Base-by-base conservation (phyloP, 176 grass and related monocot species). In the Phyllostachys edulis region DNA sequence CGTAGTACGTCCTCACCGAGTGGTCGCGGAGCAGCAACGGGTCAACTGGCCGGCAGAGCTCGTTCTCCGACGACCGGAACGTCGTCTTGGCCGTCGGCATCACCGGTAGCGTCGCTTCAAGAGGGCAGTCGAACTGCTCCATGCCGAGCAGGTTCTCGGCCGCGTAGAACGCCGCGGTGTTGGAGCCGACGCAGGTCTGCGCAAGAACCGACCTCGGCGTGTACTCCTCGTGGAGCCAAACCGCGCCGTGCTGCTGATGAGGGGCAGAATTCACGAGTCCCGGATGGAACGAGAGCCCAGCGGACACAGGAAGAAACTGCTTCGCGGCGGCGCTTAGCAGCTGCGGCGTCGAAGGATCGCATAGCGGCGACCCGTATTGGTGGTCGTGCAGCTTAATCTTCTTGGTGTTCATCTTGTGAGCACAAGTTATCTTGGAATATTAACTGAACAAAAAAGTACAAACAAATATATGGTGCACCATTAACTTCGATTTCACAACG, bases 1-100 rank as follows among this genome's bases (percentile, higher is more conserved):
- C 81, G 62, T 93, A 87, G 82, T 93, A 91, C 38, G 85, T 84
- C 69, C 88, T 93, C 71, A 82, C 82, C 8, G 75, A 72, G 68
- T 52, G 29, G 63, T 87, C 88, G 3, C 56, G 64, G 59, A 84
- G 76, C 74, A 68, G 56, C 66, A 80, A 9, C 46, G 27, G 74
- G 29, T 75, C 88, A 5, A 60, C 27, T 3, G 59, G 14, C 15
- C 27, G 16, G 85, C 78, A 80, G 24, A 80, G 41, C 17, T 47
- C 63, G 52, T 49, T 80, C 64, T 54, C 69, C 17, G 46, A 68
- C 0, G 59, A 75, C 2, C 23, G 61, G 67, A 70, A 71, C 44
- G 82, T 26, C 38, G 21, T 23, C 79, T 27, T 73, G 18, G 51
- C 3, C 15, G 65, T 42, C 82, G 69, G 18, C 63, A 20, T 21